Base-by-base conservation (phyloP, 306 rosid genomes). In the Castanopsis chinensis region DNA sequence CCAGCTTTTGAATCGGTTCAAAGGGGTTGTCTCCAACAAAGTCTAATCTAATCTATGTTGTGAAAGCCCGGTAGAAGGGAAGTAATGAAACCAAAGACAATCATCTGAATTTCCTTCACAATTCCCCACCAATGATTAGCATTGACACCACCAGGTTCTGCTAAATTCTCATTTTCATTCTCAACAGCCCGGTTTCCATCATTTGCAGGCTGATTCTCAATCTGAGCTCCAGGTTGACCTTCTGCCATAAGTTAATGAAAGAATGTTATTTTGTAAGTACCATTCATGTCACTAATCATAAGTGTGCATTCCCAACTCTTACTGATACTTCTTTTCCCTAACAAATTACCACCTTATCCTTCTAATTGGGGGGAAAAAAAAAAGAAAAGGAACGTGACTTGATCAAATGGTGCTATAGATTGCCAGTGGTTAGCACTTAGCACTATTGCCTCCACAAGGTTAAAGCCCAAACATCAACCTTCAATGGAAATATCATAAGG, bases 41-140 rank as follows among this genome's bases (percentile, higher is more conserved):
- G 35, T 67, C 33, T 23, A 57, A 56, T 59, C 83, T 85, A 93
- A 69, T 95, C 99, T 82, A 93, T 85, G 60, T 95, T 90, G 87
- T 93, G 99, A 83, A 95, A 93, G 53, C 98, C 99, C 14, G 99
- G 99, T 67, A 95, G 97, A 59, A 95, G 88, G 57, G 99, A 93
- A 58, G 94, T 91, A 80, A 95, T 91, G 79, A 95, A 95, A 75
- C 99, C 99, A 78, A 95, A 93, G 70, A 95, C 94, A 74, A 95
- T 95, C 97, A 95, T 91, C 83, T 93, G 98, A 74, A 95, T 86
- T 86, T 95, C 99, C 82, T 87, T 89, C 76, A 95, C 90, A 83
- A 95, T 86, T 76, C 89, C 96, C 99, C 99, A 95, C 99, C 92
- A 95, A 43, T 79, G 96, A 83, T 90, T 90, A 41, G 88, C 97